Conservation (phyloP, 2,329 filamentous ascomycete species). For the Phaeosphaeria sp. region DNA sequence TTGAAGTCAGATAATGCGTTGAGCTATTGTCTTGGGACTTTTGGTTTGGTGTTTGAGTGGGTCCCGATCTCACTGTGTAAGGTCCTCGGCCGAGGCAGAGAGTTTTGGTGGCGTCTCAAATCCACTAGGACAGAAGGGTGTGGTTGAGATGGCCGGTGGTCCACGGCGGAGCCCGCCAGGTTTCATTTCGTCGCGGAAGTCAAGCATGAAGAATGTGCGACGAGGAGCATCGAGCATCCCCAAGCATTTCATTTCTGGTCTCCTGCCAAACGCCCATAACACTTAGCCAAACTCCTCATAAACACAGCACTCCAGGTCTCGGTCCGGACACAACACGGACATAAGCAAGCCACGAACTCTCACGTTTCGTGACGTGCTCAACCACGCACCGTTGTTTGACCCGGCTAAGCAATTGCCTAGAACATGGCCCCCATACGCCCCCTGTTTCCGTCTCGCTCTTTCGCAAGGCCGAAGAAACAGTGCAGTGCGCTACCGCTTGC, state of each 20-base stretch:
- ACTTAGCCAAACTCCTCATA: too few relatives aligned
- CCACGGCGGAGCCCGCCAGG: too few relatives aligned
- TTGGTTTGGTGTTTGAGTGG: background rate
- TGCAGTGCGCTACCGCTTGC: background rate
- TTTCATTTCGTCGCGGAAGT: background rate
- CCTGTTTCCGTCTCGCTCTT: background rate
- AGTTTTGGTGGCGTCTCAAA: background rate
- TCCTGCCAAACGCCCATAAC: too few relatives aligned
- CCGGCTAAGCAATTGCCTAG: conserved; percentile 1
- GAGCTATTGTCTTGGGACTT: background rate
- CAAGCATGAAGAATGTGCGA: background rate
- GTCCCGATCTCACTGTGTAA: background rate
- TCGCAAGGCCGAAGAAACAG: background rate
- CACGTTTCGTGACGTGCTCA: conserved; percentile 16
- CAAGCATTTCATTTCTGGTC: too few relatives aligned
- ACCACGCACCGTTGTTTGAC: conserved; percentile 7
- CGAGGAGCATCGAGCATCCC: too few relatives aligned
- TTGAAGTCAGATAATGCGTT: background rate
- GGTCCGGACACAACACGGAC: conserved; percentile 6
- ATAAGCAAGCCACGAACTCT: conserved; percentile 1
- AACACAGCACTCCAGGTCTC: too few relatives aligned
- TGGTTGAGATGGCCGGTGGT: background rate
- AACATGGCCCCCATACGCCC: background rate
- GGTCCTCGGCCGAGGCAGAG: background rate
- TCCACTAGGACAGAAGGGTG: background rate